Conservation (phyloP, 2,329 filamentous ascomycete genomes). For the Fusarium tupiense region DNA sequence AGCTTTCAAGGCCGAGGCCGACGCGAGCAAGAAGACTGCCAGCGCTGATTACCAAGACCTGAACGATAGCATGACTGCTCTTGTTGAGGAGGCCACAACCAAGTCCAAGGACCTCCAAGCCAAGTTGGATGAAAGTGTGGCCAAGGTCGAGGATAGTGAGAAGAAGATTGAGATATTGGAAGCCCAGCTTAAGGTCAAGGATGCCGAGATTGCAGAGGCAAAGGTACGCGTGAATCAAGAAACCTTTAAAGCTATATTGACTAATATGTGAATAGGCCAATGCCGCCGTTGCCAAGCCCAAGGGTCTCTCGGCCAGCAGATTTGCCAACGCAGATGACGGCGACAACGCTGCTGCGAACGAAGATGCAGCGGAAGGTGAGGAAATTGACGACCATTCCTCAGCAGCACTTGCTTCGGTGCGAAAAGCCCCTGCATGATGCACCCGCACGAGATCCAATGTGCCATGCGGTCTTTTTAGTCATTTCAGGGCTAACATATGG, state of each 20-base stretch:
- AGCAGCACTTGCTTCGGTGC: slow-evolving; percentile 73
- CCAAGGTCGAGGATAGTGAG: slow-evolving; percentile 58
- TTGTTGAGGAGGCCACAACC: slow-evolving; percentile 67
- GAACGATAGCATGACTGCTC: slow-evolving; percentile 68
- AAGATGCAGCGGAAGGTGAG: slow-evolving; percentile 66
- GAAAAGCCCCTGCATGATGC: slow-evolving; percentile 61
- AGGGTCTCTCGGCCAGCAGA: slow-evolving; percentile 65
- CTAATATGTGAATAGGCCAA: slow-evolving; percentile 52
- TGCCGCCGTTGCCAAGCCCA: slow-evolving; percentile 54
- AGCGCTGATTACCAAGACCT: slow-evolving; percentile 70
- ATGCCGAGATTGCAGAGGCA: slow-evolving; percentile 70
- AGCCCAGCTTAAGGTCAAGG: slow-evolving; percentile 69
- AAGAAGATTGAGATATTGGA: slow-evolving; percentile 61
- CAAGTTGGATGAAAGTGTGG: slow-evolving; percentile 57
- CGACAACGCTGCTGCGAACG: slow-evolving; percentile 48
- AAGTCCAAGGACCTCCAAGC: slow-evolving; percentile 63
- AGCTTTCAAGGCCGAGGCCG: slow-evolving; percentile 60
- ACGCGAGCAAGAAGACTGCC: slow-evolving; percentile 63
- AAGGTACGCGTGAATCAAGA: slow-evolving; percentile 55
- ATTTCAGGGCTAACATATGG: slow-evolving; percentile 31
- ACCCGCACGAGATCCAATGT: slow-evolving; percentile 41
- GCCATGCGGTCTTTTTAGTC: slow-evolving; percentile 15
- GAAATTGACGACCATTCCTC: slow-evolving; percentile 69
- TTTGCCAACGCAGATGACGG: slow-evolving; percentile 58
- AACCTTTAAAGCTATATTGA: not conserved